Evolutionary conservation across 768 basidiomycete genomes (phyloP), one percentile per base, ranked within the genome.

Genomic region (Fomitopsis pulvina): DNA sequence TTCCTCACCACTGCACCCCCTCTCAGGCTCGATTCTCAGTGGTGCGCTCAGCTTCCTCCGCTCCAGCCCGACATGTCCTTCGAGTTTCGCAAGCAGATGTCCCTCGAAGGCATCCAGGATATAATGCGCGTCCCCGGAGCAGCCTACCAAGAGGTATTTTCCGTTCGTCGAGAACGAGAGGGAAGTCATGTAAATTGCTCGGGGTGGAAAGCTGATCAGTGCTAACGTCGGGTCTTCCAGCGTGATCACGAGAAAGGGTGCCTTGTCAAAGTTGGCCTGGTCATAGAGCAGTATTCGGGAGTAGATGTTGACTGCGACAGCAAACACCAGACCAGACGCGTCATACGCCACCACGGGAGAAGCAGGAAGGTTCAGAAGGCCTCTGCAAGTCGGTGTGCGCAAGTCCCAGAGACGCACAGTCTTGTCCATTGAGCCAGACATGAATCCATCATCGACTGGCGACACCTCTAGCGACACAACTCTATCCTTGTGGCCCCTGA

Each of bases 351-450:
- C 76, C 50, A 92, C 77, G 14, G 92, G 87, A 14, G 80, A 66
- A 4, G 83, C 76, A 9, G 86, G 86, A 18, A 93, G 74, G 58
- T 81, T 80, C 48, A 93, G 72, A 24, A 87, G 73, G 22, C 93
- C 93, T 50, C 87, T 78, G 62, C 91, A 92, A 21, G 73, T 71
- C 0, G 83, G 80, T 11, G 83, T 72, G 40, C 94, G 84, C 34
- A 97, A 76, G 68, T 99, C 96, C 96, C 96, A 99, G 16, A 98
- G 69, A 24, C 95, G 82, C 18, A 98, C 94, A 1, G 93, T 97
- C 60, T 86, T 90, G 72, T 99, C 96, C 64, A 90, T 72, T 0
- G 94, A 90, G 2, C 84, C 89, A 10, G 95, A 96, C 77, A 99
- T 86, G 72, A 99, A 98, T 1, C 87, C 87, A 60, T 98, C 94